Conservation (phyloP, 768 basidiomycete genomes). For the Russula brevipes region DNA sequence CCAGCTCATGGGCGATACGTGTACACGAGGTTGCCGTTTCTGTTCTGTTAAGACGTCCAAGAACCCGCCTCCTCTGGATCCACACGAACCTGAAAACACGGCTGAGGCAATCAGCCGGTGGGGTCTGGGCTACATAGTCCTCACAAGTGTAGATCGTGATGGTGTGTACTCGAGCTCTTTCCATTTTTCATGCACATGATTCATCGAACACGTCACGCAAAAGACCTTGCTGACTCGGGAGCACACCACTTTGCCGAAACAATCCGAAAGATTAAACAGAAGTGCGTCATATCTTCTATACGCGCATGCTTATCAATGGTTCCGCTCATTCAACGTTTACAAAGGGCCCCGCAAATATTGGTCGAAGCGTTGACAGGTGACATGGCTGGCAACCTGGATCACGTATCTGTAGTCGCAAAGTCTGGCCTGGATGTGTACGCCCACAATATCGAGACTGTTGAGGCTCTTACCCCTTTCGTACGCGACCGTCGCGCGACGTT, state of each 20-base stretch:
- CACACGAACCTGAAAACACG: slow-evolving; percentile 96
- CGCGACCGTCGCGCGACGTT: slow-evolving; percentile 93
- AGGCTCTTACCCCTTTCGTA: slow-evolving; percentile 88
- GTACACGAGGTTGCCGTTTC: slow-evolving; percentile 95
- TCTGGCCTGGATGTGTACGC: slow-evolving; percentile 98
- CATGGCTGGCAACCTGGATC: slow-evolving; percentile 72
- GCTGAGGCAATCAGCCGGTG: slow-evolving; percentile 97
- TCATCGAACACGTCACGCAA: neutral
- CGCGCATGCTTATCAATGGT: neutral
- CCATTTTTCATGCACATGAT: neutral
- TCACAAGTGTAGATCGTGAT: slow-evolving; percentile 95
- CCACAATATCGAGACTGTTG: slow-evolving; percentile 96
- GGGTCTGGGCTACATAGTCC: slow-evolving; percentile 96
- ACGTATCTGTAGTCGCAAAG: slow-evolving; percentile 77
- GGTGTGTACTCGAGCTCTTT: slow-evolving; percentile 46
- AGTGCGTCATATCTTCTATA: slow-evolving; percentile 43
- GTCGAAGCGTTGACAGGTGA: slow-evolving; percentile 97
- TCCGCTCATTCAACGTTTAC: neutral
- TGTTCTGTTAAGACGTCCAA: slow-evolving; percentile 95
- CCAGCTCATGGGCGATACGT: slow-evolving; percentile 98
- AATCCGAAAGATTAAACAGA: slow-evolving; percentile 91
- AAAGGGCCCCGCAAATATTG: slow-evolving; percentile 88
- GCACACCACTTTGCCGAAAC: slow-evolving; percentile 94
- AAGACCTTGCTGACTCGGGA: slow-evolving; percentile 90
- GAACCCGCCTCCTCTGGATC: slow-evolving; percentile 83